These are phyloP conservation scores for Xerocomus cyaneibrunnescens DNA, from an alignment of 1,284 basidiomycete species.

Conservation along the genomic window DNA sequence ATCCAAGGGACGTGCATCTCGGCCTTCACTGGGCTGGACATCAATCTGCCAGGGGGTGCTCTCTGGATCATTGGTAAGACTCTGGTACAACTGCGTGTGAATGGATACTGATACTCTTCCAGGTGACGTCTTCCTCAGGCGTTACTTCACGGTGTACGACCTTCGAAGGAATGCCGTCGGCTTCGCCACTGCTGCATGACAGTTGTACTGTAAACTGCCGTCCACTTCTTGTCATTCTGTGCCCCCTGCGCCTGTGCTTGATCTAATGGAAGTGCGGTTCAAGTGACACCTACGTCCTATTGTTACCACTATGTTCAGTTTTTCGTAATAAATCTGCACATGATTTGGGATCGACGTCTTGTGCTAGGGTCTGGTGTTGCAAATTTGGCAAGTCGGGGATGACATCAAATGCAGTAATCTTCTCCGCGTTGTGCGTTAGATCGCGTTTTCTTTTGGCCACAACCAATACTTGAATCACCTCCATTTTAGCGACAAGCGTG, in stretches of 20 bases:
- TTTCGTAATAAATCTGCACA: neutral
- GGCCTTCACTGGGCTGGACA: slow-evolving; percentile 90
- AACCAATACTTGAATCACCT: neutral
- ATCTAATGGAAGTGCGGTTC: slow-evolving; percentile 7
- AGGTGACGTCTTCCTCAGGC: slow-evolving; percentile 86
- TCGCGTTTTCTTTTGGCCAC: neutral
- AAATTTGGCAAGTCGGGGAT: slow-evolving; percentile 7
- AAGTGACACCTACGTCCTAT: neutral
- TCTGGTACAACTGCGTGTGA: slow-evolving; percentile 5
- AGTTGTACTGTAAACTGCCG: neutral
- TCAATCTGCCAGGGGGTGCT: slow-evolving; percentile 83
- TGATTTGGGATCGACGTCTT: neutral
- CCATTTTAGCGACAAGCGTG: neutral
- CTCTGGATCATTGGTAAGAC: slow-evolving; percentile 91
- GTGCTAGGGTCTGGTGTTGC: neutral
- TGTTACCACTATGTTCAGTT: neutral
- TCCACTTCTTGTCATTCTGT: slow-evolving; percentile 8
- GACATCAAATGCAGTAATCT: neutral
- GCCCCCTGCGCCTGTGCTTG: slow-evolving; percentile 8
- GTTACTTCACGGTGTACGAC: slow-evolving; percentile 95
- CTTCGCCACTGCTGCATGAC: slow-evolving; percentile 55
- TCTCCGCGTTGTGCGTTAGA: neutral
- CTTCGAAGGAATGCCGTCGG: slow-evolving; percentile 84
- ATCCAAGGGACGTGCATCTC: slow-evolving; percentile 93
- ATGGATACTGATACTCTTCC: slow-evolving; percentile 11